Percentiles rank a stretch among this genome's conserved stretches.
These are phyloP conservation scores for Nitzschia palea DNA, from an alignment of 108 stramenopile species.

Conservation along the genomic window DNA sequence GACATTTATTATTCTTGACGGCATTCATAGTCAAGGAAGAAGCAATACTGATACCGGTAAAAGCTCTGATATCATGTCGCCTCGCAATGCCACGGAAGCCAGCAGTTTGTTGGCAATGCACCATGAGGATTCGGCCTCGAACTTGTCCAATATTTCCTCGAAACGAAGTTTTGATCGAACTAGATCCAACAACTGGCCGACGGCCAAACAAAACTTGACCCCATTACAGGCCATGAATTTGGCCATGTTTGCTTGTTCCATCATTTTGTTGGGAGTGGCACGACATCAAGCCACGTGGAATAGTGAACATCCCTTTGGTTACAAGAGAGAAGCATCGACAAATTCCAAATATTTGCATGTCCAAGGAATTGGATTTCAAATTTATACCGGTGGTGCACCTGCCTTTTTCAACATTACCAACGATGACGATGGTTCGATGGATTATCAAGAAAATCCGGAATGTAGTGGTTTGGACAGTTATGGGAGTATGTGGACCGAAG, in stretches of 20 bases:
- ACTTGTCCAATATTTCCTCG: background rate
- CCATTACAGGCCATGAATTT: background rate
- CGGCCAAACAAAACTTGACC: background rate
- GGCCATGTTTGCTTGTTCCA: background rate
- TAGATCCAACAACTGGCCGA: background rate
- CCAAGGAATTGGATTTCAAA: constrained; percentile 62
- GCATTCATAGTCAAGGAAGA: too few relatives aligned
- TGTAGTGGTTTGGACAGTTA: constrained; percentile 46
- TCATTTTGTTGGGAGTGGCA: background rate
- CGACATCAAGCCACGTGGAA: background rate
- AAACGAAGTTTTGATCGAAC: background rate
- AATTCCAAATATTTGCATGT: constrained; percentile 43
- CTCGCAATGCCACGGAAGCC: constrained; percentile 1
- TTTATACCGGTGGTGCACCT: constrained; percentile 71
- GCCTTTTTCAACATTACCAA: constrained; percentile 19
- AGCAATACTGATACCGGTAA: too few relatives aligned
- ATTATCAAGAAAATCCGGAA: constrained; percentile 38
- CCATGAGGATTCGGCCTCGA: background rate
- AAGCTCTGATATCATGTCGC: background rate
- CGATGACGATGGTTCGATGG: background rate
- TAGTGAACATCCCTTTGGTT: background rate
- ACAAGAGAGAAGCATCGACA: background rate
- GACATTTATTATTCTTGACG: too few relatives aligned
- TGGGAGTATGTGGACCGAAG: constrained; percentile 28
- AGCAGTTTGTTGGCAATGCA: background rate